Evolutionary conservation across 768 basidiomycete genomes (phyloP), one percentile per base, ranked within the genome.

Genomic region (Tricholoma matsutake): DNA sequence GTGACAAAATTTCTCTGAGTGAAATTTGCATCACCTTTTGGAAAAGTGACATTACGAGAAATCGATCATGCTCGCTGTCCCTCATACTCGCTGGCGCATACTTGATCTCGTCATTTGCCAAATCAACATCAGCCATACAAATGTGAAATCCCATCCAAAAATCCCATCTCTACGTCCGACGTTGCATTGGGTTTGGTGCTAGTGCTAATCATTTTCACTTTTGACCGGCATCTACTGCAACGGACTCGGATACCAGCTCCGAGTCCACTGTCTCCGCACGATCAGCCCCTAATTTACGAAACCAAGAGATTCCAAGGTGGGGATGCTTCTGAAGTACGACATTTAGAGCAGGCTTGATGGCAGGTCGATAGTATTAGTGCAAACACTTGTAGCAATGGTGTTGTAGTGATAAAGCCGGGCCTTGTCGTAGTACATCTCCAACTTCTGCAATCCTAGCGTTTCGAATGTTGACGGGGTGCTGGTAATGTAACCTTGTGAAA

Each of bases 401-500:
- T 69, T 67, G 56, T 58, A 72, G 13, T 74, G 73, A 61, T 67
- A 64, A 14, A 57, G 56, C 11, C 54, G 37, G 11, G 73, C 72
- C 4, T 63, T 52, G 1, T 8, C 53, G n/a, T 61, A 63, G 61
- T 76, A 75, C 22, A 70, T 65, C 13, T 57, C 18, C 0, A 77
- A 66, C 59, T 77, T 76, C 10, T 31, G 16, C 29, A 73, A 67
- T 14, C 68, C 72, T 1, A 0, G 71, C 73, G 10, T 57, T 20
- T 25, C 60, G 67, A 11, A 75, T 51, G 2, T 53, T 41, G 16
- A 57, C 51, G 6, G 63, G 54, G 13, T 43, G 20, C 6, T 55
- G 43, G 61, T 10, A 64, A 34, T 2, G 72, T 76, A 2, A 70
- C 69, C 16, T 72, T 34, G 71, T 71, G 58, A 76, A 75, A n/a